Percentiles rank a stretch among this genome's conserved stretches.
Evolutionary conservation across 2,329 filamentous ascomycete species (phyloP).

Genomic region (Botryotinia narcissicola): DNA sequence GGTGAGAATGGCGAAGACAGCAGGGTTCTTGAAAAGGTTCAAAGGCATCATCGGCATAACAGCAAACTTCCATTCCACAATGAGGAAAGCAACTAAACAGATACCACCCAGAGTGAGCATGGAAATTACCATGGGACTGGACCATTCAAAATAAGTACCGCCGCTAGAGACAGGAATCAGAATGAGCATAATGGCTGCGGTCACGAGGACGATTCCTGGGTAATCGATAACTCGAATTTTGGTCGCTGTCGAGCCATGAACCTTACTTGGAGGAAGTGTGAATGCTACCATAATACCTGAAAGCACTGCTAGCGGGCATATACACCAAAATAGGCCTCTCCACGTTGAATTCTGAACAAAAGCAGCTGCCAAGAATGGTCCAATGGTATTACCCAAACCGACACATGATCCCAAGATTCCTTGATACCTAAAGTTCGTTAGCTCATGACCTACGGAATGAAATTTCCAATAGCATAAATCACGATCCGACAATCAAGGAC

Average conservation of each 20-base stretch:
- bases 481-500: not conserved
- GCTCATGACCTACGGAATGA: not conserved
- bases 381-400: slow-evolving; percentile 44
- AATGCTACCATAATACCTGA: slow-evolving; percentile 47
- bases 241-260: slow-evolving; percentile 46
- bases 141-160: slow-evolving; percentile 55
- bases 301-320: slow-evolving; percentile 50
- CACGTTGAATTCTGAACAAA: slow-evolving; percentile 43
- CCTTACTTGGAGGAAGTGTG: slow-evolving; percentile 52
- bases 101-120: slow-evolving; percentile 54
- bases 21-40: slow-evolving; percentile 52
- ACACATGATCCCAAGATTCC: slow-evolving; percentile 44
- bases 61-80: slow-evolving; percentile 56
- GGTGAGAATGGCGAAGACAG: slow-evolving; percentile 53
- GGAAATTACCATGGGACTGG: slow-evolving; percentile 55
- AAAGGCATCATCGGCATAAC: slow-evolving; percentile 58
- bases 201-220: slow-evolving; percentile 53
- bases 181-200: slow-evolving; percentile 56
- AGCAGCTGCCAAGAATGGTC: slow-evolving; percentile 46
- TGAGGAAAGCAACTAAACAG: slow-evolving; percentile 48
- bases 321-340: slow-evolving; percentile 48
- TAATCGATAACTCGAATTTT: slow-evolving; percentile 58
- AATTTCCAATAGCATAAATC: not conserved
- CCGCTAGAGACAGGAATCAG: slow-evolving; percentile 63
- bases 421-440: slow-evolving; percentile 39